phyloP scores from a whole-genome alignment of 108 stramenopile species.

The Fistulifera solaris region DNA sequence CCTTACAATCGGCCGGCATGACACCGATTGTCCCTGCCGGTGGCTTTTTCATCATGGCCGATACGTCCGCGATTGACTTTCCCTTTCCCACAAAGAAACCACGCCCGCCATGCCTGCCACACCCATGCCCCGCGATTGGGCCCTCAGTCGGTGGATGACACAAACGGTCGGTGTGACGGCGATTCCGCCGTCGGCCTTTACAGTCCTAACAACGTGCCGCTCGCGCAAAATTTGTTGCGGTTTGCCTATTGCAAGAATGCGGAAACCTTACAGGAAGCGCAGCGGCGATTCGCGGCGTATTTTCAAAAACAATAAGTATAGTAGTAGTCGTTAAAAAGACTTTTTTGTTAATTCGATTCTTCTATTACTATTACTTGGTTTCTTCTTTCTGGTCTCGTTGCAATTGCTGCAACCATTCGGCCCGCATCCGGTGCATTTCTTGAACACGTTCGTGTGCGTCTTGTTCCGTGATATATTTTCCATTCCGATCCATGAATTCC shows the following conservation, averaged over 20 bases:
- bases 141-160: conserved; percentile 75
- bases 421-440: conserved; percentile 54
- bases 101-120: conserved; percentile 24
- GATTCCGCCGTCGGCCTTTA: conserved; percentile 88
- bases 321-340: too few species aligned
- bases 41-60: conserved; percentile 88
- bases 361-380: too few species aligned
- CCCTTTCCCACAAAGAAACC: conserved; percentile 40
- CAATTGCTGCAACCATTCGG: conserved; percentile 35
- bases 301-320: too few species aligned
- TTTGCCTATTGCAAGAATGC: conserved; percentile 93
- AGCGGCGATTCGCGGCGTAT: conserved; percentile 14
- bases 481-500: conserved; percentile 70
- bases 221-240: conserved; percentile 51
- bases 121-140: conserved; percentile 69
- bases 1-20: conserved; percentile 58
- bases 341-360: too few species aligned
- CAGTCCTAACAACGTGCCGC: conserved; percentile 22
- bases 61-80: conserved; percentile 43
- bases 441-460: conserved; percentile 54
- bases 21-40: conserved; percentile 63
- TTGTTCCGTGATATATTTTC: conserved; percentile 61
- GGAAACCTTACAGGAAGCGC: conserved; percentile 34
- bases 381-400: conserved; percentile 4
- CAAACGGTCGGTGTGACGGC: conserved; percentile 67